Conservation (phyloP, 345 rosid species). For the Murraya koenigii region DNA sequence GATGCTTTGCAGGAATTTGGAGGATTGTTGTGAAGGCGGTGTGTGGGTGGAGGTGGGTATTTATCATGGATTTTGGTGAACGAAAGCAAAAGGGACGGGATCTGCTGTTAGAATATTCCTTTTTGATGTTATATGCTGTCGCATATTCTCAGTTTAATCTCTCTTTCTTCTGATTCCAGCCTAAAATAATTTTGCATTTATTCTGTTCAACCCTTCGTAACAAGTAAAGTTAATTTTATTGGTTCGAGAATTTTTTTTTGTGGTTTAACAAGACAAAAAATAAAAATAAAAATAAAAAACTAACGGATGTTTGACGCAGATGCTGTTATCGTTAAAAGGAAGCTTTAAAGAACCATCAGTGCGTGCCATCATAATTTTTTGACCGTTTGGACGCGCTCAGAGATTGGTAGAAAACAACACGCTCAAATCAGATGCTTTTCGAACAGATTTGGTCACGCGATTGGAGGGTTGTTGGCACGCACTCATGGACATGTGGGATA, state of each 20-base stretch:
- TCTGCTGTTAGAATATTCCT: slow-evolving; percentile 26
- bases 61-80: slow-evolving; percentile 1
- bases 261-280: not conserved
- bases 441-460: not conserved
- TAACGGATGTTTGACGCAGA: not conserved
- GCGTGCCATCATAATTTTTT: no score
- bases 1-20: not conserved
- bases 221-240: not conserved
- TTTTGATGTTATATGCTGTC: slow-evolving; percentile 6
- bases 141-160: slow-evolving; percentile 16
- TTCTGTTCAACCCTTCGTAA: not conserved
- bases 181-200: not conserved
- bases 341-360: no score
- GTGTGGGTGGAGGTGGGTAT: slow-evolving; percentile 16
- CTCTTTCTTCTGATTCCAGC: not conserved
- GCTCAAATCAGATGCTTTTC: not conserved
- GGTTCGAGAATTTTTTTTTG: not conserved
- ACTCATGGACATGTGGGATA: not conserved
- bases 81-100: not conserved
- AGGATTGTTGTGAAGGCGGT: not conserved
- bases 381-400: not conserved
- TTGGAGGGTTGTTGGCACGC: not conserved
- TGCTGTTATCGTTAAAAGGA: not conserved
- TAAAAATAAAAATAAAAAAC: not conserved
- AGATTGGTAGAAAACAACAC: not conserved